These are phyloP conservation scores for Fraxinus excelsior DNA, from an alignment of 257 asterid genomes.

Conservation along the genomic window DNA sequence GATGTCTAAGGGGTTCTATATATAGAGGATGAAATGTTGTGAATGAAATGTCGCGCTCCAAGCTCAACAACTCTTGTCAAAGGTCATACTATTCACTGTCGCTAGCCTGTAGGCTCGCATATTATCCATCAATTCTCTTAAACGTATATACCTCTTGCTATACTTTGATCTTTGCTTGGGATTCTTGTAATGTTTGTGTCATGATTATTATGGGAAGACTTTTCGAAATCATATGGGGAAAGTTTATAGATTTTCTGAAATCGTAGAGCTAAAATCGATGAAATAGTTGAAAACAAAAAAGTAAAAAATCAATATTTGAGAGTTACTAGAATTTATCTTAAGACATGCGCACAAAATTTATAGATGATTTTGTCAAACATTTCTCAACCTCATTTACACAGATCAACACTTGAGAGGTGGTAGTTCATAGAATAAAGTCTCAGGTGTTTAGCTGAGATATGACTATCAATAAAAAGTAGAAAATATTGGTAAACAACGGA, in stretches of 20 bases:
- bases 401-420: constrained; percentile 66
- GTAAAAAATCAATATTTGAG: constrained; percentile 19
- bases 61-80: too few species aligned
- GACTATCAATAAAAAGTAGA: constrained; percentile 9
- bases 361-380: constrained; percentile 97
- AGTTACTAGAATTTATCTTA: constrained; percentile 58
- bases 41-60: too few species aligned
- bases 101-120: too few species aligned
- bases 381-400: constrained; percentile 94
- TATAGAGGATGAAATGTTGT: too few species aligned
- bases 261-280: background rate
- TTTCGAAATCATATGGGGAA: background rate
- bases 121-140: too few species aligned
- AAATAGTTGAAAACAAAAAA: constrained; percentile 10
- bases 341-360: constrained; percentile 94
- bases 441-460: constrained; percentile 15
- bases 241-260: constrained; percentile 2
- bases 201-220: constrained; percentile 7
- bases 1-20: too few species aligned
- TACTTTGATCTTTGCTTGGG: too few species aligned
- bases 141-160: too few species aligned
- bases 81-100: too few species aligned
- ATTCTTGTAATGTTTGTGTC: background rate
- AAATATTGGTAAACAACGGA: background rate
- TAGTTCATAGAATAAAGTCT: constrained; percentile 24